Base-by-base conservation (phyloP, 1,284 basidiomycete species). In the Pascua guehoae region DNA sequence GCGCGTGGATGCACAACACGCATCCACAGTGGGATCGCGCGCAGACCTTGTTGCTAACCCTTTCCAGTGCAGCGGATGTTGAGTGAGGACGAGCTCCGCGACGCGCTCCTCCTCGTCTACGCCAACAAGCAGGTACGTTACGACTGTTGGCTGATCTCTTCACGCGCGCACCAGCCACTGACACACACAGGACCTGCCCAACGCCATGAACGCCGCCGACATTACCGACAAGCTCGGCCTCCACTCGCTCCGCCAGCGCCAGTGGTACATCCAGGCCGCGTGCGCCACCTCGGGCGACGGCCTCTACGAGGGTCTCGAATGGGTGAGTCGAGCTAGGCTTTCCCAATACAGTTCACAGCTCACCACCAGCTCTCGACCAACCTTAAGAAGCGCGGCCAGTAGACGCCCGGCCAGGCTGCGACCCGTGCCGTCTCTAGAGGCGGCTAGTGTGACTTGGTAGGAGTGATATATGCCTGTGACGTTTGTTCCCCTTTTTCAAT, bases 201-300 rank as follows among this genome's bases (percentile, higher is more conserved):
- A 97, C 77, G 96, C 96, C 64, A 98, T 98, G 95, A 97, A 95
- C 79, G 95, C 96, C 41, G 91, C 96, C 65, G 96, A 98, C 80
- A 97, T 99, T 77, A 98, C 96, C 63, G 96, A 98, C 81, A 98
- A 98, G 81, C 91, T 99, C 67, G 96, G 96, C 64, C 86, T 98
- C 60, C 95, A 98, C 78, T 90, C 91, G 63, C 86, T 98, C 75
- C 88, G 93, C 77, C 90, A 98, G 83, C 85, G 96, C 81, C 90
- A 89, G 64, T 97, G 94, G 95, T 98, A 95, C 82, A 98, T 99
- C 76, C 96, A 98, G 86, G 92, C 96, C 67, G 95, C 96, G 49
- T 99, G 96, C 78, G 96, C 96, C 59, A 98, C 96, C 53, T 94
- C 90, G 72, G 96, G 96, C 74, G 96, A 99, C 78, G 95, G 95